These are phyloP conservation scores for Moesziomyces antarcticus DNA, from an alignment of 1,284 basidiomycete species.

Conservation along the genomic window DNA sequence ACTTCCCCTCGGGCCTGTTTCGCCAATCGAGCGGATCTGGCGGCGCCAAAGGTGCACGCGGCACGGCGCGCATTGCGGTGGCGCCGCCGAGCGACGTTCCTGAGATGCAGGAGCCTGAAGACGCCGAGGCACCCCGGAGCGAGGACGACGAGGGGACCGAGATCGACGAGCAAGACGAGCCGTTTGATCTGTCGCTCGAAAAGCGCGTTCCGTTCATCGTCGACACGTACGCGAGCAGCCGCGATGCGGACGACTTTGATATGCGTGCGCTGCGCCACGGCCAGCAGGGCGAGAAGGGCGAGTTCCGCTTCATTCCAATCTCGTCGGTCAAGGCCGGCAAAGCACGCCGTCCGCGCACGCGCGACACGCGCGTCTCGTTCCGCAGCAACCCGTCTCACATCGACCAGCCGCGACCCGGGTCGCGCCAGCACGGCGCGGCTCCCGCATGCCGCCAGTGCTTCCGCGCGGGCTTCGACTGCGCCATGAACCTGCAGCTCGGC, in stretches of 20 bases:
- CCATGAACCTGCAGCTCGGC: conserved; percentile 53
- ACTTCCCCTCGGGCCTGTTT: conserved; percentile 12
- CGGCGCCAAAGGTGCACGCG: conserved; percentile 6
- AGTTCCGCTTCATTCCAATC: conserved; percentile 50
- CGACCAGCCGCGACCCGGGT: conserved; percentile 23
- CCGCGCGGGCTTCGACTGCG: conserved; percentile 54
- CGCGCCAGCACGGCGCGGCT: conserved; percentile 25
- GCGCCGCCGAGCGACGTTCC: conserved; percentile 53
- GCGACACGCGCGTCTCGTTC: conserved; percentile 50
- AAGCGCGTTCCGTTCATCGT: conserved; percentile 26
- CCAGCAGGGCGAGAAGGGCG: conserved; percentile 2
- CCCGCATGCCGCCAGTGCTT: conserved; percentile 51
- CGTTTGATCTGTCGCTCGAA: conserved; percentile 17
- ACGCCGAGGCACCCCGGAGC: background rate
- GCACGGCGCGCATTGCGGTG: conserved; percentile 22
- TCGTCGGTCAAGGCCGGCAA: conserved; percentile 37
- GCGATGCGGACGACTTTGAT: conserved; percentile 9
- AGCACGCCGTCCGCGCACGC: conserved; percentile 41
- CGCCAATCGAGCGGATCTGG: conserved; percentile 4
- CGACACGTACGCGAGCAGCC: conserved; percentile 22
- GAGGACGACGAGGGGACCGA: conserved; percentile 29
- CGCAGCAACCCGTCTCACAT: conserved; percentile 38
- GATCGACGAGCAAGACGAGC: conserved; percentile 25
- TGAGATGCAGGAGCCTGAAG: conserved; percentile 34
- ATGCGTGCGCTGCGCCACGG: conserved; percentile 7